These are phyloP conservation scores for Peronospora farinosa DNA, from an alignment of 352 stramenopile genomes.

Conservation along the genomic window DNA sequence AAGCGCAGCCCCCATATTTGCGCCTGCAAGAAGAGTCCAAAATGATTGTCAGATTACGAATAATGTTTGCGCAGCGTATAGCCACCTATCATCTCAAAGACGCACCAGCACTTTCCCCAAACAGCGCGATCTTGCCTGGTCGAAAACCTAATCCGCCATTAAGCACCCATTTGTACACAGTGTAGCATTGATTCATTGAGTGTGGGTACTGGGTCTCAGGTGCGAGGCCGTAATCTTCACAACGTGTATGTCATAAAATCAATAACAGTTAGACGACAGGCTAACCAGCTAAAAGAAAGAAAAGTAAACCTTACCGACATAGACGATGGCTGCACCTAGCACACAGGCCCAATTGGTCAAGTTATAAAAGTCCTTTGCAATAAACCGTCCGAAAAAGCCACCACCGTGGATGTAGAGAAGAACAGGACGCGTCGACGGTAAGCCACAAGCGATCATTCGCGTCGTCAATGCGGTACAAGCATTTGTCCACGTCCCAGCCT, in stretches of 20 bases:
- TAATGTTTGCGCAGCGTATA: background rate
- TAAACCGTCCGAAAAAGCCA: constrained; percentile 84
- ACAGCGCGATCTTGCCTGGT: constrained; percentile 61
- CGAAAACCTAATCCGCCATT: constrained; percentile 64
- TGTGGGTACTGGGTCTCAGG: constrained; percentile 79
- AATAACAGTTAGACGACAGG: constrained; percentile 4
- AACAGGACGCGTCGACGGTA: constrained; percentile 61
- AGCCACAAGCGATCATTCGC: constrained; percentile 61
- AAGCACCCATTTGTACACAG: constrained; percentile 84
- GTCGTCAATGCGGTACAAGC: constrained; percentile 45
- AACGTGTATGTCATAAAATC: background rate
- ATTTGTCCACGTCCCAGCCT: constrained; percentile 62
- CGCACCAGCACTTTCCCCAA: constrained; percentile 80
- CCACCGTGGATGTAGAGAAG: constrained; percentile 85
- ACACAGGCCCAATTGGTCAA: constrained; percentile 60
- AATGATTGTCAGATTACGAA: constrained; percentile 1
- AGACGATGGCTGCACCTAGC: constrained; percentile 80
- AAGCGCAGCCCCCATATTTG: constrained; percentile 81
- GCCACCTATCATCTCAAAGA: background rate
- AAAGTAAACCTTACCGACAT: constrained; percentile 51
- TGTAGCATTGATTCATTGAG: constrained; percentile 70
- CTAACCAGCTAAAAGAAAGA: constrained; percentile 1
- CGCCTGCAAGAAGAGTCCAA: constrained; percentile 34
- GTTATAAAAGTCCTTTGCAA: constrained; percentile 80
- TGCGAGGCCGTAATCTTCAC: constrained; percentile 70